Evolutionary conservation across 139 green algal genomes (phyloP).

Genomic region (Chlamydomonas eustigma): DNA sequence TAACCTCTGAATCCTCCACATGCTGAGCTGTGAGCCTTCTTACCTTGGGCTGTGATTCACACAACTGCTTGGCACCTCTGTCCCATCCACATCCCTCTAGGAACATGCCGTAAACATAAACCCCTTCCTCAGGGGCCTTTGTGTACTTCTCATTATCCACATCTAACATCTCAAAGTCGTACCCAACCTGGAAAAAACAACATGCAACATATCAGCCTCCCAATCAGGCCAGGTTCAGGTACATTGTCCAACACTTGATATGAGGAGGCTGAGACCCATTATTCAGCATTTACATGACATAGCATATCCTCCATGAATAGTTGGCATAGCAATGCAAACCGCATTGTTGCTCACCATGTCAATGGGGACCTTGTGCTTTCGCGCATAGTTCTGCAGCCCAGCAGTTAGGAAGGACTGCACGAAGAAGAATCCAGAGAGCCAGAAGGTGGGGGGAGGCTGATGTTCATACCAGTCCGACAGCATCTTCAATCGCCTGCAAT

Average conservation of each 20-base stretch:
- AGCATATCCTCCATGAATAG: neutral
- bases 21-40: neutral
- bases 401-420: slow-evolving; percentile 75
- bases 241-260: no score
- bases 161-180: slow-evolving; percentile 67
- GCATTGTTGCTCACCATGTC: slow-evolving; percentile 50
- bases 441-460: slow-evolving; percentile 59
- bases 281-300: no score
- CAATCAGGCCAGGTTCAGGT: no score
- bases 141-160: slow-evolving; percentile 45
- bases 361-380: slow-evolving; percentile 60
- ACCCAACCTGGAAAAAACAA: no score
- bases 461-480: slow-evolving; percentile 46
- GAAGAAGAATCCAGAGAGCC: slow-evolving; percentile 85
- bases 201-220: no score
- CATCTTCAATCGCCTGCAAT: slow-evolving; percentile 49
- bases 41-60: slow-evolving; percentile 56
- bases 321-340: neutral
- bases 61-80: slow-evolving; percentile 30
- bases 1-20: neutral
- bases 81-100: slow-evolving; percentile 73
- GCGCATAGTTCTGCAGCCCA: slow-evolving; percentile 73
- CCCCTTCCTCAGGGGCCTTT: slow-evolving; percentile 47
- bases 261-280: no score
- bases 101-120: slow-evolving; percentile 65